A percentile compares a stretch with the other conserved stretches of the same genome.
Evolutionary conservation across 345 rosid genomes (phyloP).

Genomic region (Linum lewisii): DNA sequence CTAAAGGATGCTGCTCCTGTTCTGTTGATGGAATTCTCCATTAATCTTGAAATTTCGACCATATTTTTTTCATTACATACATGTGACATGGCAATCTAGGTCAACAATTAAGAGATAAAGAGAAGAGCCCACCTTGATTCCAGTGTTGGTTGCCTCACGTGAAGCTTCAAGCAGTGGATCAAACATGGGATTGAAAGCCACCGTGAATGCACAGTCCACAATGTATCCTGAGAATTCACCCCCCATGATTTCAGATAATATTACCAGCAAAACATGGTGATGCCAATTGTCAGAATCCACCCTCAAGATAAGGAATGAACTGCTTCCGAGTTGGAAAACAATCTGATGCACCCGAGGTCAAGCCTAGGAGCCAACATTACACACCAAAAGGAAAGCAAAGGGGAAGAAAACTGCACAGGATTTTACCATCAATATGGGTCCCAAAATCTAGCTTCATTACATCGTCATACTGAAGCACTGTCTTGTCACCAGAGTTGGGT

Average conservation of each 20-base stretch:
- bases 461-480: constrained; percentile 92
- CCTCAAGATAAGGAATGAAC: neutral
- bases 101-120: neutral
- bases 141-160: constrained; percentile 91
- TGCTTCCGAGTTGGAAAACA: neutral
- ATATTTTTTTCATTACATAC: no score
- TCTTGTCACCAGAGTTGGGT: constrained; percentile 90
- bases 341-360: neutral
- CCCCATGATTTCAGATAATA: constrained; percentile 13
- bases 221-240: constrained; percentile 54
- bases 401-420: neutral
- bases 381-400: neutral
- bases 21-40: no score
- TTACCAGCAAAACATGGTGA: neutral
- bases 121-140: constrained; percentile 62
- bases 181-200: constrained; percentile 96
- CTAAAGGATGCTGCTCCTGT: no score
- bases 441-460: constrained; percentile 99
- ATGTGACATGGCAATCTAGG: neutral
- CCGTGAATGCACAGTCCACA: constrained; percentile 91
- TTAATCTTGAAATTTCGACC: no score
- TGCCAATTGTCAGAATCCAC: neutral
- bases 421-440: constrained; percentile 82
- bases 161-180: constrained; percentile 92
- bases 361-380: constrained; percentile 3